Percentiles rank a stretch among this genome's conserved stretches.
Conservation (phyloP, 148 eudicot species). For the Heliamphora exappendiculata region DNA sequence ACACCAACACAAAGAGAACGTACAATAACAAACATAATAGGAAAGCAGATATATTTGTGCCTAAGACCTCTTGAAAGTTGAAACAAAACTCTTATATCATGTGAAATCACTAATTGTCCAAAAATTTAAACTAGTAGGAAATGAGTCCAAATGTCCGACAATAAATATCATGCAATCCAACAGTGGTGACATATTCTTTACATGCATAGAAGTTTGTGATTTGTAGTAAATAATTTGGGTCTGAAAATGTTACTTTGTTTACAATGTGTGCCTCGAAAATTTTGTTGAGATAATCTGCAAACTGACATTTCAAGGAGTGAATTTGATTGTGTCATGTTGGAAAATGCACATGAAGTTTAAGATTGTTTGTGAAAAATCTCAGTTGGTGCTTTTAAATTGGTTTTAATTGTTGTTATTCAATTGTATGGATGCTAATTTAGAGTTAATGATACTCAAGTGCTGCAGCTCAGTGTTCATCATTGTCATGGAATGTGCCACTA, state of each 20-base stretch:
- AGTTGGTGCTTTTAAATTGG: background rate
- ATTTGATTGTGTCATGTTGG: too few relatives aligned
- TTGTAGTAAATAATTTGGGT: background rate
- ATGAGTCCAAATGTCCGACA: too few relatives aligned
- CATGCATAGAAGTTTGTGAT: background rate
- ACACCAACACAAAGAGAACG: too few relatives aligned
- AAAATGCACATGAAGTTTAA: background rate
- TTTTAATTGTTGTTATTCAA: background rate
- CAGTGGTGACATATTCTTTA: background rate
- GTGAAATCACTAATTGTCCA: too few relatives aligned
- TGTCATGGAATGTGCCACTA: background rate
- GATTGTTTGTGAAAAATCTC: background rate
- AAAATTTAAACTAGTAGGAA: too few relatives aligned
- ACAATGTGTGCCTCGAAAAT: background rate
- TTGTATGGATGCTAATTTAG: background rate
- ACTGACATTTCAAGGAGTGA: background rate
- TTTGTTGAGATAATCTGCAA: background rate
- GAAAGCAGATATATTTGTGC: too few relatives aligned
- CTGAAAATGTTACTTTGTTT: background rate
- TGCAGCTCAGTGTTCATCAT: background rate
- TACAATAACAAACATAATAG: too few relatives aligned
- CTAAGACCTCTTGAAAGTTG: too few relatives aligned
- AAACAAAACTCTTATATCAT: too few relatives aligned
- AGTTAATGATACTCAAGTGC: background rate
- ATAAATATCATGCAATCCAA: too few relatives aligned